phyloP scores from a whole-genome alignment of 257 asterid genomes.

The Fraxinus americana region DNA sequence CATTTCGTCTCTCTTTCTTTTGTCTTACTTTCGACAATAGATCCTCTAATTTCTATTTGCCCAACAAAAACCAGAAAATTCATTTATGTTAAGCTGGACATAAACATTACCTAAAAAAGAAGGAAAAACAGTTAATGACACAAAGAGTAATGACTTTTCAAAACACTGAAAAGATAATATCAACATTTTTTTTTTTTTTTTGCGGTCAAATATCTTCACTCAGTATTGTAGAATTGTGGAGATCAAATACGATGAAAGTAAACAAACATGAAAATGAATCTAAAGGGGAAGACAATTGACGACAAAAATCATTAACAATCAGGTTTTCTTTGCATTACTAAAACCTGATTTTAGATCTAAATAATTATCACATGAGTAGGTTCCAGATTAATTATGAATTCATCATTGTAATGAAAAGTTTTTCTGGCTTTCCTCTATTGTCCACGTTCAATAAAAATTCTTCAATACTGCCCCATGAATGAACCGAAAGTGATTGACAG shows the following conservation, averaged over 20 bases:
- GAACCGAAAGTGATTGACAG: neutral
- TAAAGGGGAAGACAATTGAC: neutral
- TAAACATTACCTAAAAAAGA: neutral
- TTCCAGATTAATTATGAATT: neutral
- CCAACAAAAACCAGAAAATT: neutral
- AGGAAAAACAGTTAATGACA: neutral
- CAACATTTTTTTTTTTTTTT: neutral
- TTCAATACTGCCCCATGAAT: neutral
- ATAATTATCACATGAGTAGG: neutral
- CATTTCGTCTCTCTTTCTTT: neutral
- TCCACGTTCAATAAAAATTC: neutral
- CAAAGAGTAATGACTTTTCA: neutral
- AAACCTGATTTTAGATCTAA: neutral
- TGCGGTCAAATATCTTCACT: neutral
- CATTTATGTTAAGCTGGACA: neutral
- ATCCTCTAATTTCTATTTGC: constrained; percentile 24
- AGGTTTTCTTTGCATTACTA: neutral
- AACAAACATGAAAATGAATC: neutral
- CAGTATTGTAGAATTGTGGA: neutral
- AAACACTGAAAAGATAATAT: neutral
- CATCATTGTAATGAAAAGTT: neutral
- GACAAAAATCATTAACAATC: neutral
- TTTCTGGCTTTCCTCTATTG: neutral
- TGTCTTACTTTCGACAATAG: constrained; percentile 18
- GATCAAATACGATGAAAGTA: neutral